These are phyloP conservation scores for Solanum sitiens DNA, from an alignment of 257 asterid species.

Conservation along the genomic window DNA sequence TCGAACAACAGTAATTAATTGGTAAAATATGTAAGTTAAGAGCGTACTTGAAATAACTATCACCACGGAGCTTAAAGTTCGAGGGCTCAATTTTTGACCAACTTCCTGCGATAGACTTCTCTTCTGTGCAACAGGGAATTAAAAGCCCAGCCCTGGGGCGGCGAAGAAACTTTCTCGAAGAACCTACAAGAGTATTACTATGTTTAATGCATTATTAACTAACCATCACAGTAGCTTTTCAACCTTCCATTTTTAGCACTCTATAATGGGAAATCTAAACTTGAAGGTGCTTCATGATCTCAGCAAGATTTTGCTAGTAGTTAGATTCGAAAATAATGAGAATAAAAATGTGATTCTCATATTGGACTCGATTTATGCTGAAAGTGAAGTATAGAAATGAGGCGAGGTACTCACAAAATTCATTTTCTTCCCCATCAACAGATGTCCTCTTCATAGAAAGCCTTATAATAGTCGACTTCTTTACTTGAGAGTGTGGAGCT, in stretches of 20 bases:
- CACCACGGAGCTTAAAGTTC: constrained; percentile 71
- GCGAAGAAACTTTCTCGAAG: constrained; percentile 41
- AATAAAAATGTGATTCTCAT: not conserved
- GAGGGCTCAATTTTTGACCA: constrained; percentile 73
- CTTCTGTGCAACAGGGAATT: constrained; percentile 50
- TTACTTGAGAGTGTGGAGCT: constrained; percentile 43
- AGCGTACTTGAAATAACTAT: constrained; percentile 58
- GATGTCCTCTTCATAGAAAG: constrained; percentile 75
- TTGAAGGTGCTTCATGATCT: not conserved
- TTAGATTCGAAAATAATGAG: not conserved
- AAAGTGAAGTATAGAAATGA: not conserved
- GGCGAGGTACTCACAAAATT: constrained; percentile 34
- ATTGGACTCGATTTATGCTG: not conserved
- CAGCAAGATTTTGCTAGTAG: not conserved
- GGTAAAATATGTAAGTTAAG: not conserved
- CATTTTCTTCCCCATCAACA: constrained; percentile 57
- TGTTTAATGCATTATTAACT: not conserved
- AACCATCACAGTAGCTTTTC: not conserved
- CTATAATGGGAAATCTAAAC: not conserved
- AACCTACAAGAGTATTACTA: constrained; percentile 21
- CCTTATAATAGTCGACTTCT: constrained; percentile 65
- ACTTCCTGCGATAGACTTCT: constrained; percentile 43
- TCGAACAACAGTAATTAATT: not conserved
- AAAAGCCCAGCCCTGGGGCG: constrained; percentile 63
- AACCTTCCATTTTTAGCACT: not conserved